phyloP scores from a whole-genome alignment of 257 asterid genomes.

The Solanum bulbocastanum region DNA sequence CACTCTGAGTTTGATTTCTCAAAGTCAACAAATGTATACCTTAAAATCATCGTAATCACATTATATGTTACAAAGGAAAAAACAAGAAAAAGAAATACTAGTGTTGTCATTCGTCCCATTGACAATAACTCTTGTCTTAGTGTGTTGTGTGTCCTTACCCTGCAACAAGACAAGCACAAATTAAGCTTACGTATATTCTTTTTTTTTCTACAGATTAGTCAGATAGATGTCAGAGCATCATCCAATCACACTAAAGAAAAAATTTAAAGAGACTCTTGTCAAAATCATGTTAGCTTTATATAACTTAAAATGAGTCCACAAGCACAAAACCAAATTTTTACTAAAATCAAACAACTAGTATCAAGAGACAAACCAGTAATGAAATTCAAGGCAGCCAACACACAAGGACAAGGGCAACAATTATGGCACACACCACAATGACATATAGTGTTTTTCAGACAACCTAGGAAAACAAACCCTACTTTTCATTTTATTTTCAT shows the following conservation, averaged over 20 bases:
- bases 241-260: not conserved
- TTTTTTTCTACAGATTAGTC: too few relatives aligned
- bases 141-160: not conserved
- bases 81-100: conserved; percentile 14
- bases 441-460: not conserved
- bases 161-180: not conserved
- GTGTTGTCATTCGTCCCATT: conserved; percentile 20
- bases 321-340: not conserved
- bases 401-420: not conserved
- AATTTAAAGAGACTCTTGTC: too few relatives aligned
- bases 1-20: not conserved
- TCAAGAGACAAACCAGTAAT: not conserved
- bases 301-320: not conserved
- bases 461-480: not conserved
- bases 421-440: not conserved
- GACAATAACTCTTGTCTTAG: not conserved
- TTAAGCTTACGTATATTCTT: not conserved
- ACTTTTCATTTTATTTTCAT: not conserved
- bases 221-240: not conserved
- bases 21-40: conserved; percentile 1
- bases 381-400: not conserved
- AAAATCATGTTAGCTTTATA: not conserved
- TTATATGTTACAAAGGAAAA: conserved; percentile 32
- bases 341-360: not conserved
- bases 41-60: conserved; percentile 7